Percentiles rank a stretch among this genome's conserved stretches.
These are phyloP conservation scores for Rostrohypoxylon terebratum DNA, from an alignment of 495 filamentous ascomycete genomes.

Conservation along the genomic window DNA sequence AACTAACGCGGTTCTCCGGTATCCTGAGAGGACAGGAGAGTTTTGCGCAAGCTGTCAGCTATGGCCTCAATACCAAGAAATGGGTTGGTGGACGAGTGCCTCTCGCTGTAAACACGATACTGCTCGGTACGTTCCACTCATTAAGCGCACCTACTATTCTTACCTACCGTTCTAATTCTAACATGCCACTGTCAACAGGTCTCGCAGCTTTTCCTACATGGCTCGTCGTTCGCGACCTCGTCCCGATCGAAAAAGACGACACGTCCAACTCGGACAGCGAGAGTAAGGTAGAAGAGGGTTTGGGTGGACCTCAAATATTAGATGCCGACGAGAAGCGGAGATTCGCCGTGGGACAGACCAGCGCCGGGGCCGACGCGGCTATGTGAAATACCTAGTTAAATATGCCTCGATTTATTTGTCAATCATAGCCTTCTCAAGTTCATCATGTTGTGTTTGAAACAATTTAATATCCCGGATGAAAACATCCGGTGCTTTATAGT, in stretches of 20 bases:
- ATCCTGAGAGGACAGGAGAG: slow-evolving; percentile 50
- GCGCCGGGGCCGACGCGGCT: slow-evolving; percentile 12
- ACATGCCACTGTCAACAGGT: slow-evolving; percentile 13
- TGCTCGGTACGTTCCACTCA: slow-evolving; percentile 53
- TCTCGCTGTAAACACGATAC: slow-evolving; percentile 62
- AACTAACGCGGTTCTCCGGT: slow-evolving; percentile 48
- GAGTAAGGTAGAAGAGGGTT: slow-evolving; percentile 22
- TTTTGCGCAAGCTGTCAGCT: slow-evolving; percentile 26
- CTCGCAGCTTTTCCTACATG: slow-evolving; percentile 42
- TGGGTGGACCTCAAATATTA: not conserved
- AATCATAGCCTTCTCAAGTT: not conserved
- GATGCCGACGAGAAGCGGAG: slow-evolving; percentile 14
- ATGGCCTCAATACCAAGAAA: slow-evolving; percentile 49
- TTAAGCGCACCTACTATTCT: not conserved
- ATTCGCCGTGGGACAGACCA: slow-evolving; percentile 22
- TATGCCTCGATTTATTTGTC: not conserved
- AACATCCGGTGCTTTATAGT: not conserved
- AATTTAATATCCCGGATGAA: not conserved
- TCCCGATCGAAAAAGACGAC: slow-evolving; percentile 25
- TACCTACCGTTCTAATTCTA: not conserved
- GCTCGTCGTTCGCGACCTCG: slow-evolving; percentile 41
- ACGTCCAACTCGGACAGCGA: slow-evolving; percentile 18
- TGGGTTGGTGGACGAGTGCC: slow-evolving; percentile 63
- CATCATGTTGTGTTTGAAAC: not conserved
- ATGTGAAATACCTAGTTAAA: too few species aligned